Base-by-base conservation (phyloP, 2,329 filamentous ascomycete species). In the Pseudogymnoascus sp. region DNA sequence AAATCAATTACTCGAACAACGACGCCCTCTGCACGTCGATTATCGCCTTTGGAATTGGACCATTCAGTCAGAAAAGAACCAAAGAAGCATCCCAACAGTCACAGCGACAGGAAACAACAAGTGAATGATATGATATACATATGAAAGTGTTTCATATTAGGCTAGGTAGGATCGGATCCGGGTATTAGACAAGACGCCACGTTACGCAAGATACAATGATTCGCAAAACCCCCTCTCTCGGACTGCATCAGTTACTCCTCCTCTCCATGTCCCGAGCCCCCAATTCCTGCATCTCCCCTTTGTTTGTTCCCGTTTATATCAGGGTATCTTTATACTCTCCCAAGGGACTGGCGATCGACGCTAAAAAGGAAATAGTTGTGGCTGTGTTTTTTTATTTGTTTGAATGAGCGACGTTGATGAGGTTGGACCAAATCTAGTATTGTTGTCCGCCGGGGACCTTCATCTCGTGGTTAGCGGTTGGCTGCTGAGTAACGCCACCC, bases 121-220 rank as follows among this genome's bases (percentile, higher is more conserved):
- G 29, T 17, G 7, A 17, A 53, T 9, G 10, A 31, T 53, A 2
- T 17, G 26, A 46, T 26, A 5, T 53, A 53, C 19, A 53, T 23
- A 31, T 53, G 19, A 53, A 53, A 31, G 19, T 23, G 44, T 53
- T 53, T 53, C 46, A 53, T 53, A 53, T 53, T 53, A 53, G 26
- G 26, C 46, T 33, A 31, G 46, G 46, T 53, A 53, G 46, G 46
- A 53, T 53, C 26, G 19, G 46, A 53, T 53, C 46, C 46, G 46
- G 46, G 46, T 53, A 53, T 53, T 53, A 53, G 46, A 53, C 46
- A 53, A 53, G 46, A 53, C 46, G 46, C 26, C 46, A 53, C 44
- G 46, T 53, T 53, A 31, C 46, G 4, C 46, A 53, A 31, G 46
- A 31, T 53, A 53, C 46, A 53, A 53, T 31, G 7, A 2, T 50